Base-by-base conservation (phyloP, 495 filamentous ascomycete genomes). In the Penicillium simplicissimum region DNA sequence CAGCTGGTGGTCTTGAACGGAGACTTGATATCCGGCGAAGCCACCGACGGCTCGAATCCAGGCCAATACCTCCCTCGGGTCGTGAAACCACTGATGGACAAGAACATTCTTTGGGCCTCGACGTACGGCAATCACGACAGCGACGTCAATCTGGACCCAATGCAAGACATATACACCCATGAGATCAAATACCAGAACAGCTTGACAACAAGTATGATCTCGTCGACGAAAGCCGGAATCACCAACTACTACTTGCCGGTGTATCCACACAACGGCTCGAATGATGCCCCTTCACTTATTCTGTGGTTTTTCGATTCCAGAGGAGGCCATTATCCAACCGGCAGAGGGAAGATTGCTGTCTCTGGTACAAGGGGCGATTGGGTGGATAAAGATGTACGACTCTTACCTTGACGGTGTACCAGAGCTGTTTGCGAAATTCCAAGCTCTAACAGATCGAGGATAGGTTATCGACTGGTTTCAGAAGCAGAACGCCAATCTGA, bases 221-320 rank as follows among this genome's bases (percentile, higher is more conserved):
- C 72, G 65, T 58, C 25, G 40, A 25, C 62, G 45, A n/a, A 60
- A 0, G 76, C 82, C 5, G 90, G 89, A n/a, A 76, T 89, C 0
- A 83, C 86, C 0, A 92, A 93, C 62, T 92, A 92, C 66, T 90
- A 85, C 61, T 72, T 92, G 2, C 78, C 76, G 0, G 71, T 88
- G 0, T 84, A 79, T 58, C 49, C 69, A 4, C 59, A 68, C 14
- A n/a, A 49, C 10, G 43, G 43, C 7, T 43, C 61, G 2, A n/a
- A 55, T 31, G 52, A 45, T 1, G 74, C 58, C 2, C 83, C 83
- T 8, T 71, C 71, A 13, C 73, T 88, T 13, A 62, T 93, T 4
- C 78, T 92, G 34, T 93, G 87, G 87, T 92, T 92, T 75, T 92
- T 93, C 65, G 90, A 93, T 68, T 84, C 80, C 55, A 80, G 81